A percentile compares a stretch with the other conserved stretches of the same genome.
These are phyloP conservation scores for Kluyveromyces starmeri DNA, from an alignment of 805 yeast species.

Conservation along the genomic window DNA sequence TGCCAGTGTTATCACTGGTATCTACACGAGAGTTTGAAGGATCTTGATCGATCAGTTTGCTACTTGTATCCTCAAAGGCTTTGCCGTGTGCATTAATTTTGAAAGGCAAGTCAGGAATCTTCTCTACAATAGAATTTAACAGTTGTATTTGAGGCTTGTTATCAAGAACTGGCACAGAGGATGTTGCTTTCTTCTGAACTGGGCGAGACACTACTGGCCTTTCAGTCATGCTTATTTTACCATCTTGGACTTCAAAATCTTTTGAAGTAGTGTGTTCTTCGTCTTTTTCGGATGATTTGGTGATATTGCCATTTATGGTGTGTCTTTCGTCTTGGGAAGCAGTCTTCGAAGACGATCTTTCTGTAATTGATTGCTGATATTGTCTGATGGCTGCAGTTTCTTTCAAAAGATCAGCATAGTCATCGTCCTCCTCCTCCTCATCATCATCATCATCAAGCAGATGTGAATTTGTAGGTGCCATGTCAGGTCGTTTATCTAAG, in stretches of 20 bases:
- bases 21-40: neutral
- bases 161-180: neutral
- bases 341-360: neutral
- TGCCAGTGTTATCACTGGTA: no score
- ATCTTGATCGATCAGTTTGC: neutral
- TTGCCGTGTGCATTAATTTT: slow-evolving; percentile 1
- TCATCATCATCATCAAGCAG: slow-evolving; percentile 10
- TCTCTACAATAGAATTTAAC: slow-evolving; percentile 14
- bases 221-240: neutral
- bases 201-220: neutral
- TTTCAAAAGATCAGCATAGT: slow-evolving; percentile 17
- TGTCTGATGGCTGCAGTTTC: slow-evolving; percentile 30
- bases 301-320: no score
- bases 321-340: neutral
- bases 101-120: slow-evolving; percentile 11
- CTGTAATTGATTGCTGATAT: slow-evolving; percentile 33
- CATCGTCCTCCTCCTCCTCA: slow-evolving; percentile 6
- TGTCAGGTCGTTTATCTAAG: slow-evolving; percentile 21
- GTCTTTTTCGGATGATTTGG: neutral
- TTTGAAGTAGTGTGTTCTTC: neutral
- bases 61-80: slow-evolving; percentile 11
- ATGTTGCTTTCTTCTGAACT: neutral
- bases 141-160: slow-evolving; percentile 17
- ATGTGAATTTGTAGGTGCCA: slow-evolving; percentile 13
- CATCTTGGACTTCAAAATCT: neutral